These are phyloP conservation scores for Pleomassaria siparia DNA, from an alignment of 2,329 filamentous ascomycete species.

Conservation along the genomic window DNA sequence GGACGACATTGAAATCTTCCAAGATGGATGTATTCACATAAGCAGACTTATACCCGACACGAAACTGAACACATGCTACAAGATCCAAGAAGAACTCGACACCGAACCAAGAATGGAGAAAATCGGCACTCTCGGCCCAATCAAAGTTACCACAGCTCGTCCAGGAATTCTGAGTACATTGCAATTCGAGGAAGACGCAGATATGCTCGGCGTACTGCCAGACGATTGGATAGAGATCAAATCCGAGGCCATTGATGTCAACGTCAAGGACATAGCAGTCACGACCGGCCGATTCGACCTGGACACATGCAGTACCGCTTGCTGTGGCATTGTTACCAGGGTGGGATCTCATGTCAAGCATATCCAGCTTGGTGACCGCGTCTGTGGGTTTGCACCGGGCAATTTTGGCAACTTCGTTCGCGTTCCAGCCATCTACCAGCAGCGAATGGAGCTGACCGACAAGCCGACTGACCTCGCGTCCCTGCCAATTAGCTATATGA, in stretches of 20 bases:
- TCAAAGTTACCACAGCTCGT: neutral
- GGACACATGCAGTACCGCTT: slow-evolving; percentile 17
- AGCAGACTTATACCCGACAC: neutral
- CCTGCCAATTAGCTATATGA: neutral
- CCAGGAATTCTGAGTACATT: slow-evolving; percentile 23
- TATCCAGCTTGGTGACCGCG: slow-evolving; percentile 21
- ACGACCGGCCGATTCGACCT: slow-evolving; percentile 17
- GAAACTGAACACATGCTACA: neutral
- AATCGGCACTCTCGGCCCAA: neutral
- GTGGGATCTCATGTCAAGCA: slow-evolving; percentile 11
- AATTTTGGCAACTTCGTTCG: slow-evolving; percentile 24
- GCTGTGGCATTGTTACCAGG: slow-evolving; percentile 16
- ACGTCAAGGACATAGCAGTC: slow-evolving; percentile 21
- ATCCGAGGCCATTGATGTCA: slow-evolving; percentile 17
- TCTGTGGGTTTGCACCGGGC: slow-evolving; percentile 20
- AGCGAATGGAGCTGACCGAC: slow-evolving; percentile 14
- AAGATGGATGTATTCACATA: neutral
- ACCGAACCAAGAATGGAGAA: too few relatives aligned
- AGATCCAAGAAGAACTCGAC: neutral
- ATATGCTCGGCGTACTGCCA: slow-evolving; percentile 13
- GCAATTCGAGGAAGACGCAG: slow-evolving; percentile 16
- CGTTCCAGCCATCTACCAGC: slow-evolving; percentile 7
- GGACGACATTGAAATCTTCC: too few relatives aligned
- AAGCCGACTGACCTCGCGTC: slow-evolving; percentile 20
- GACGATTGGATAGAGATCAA: slow-evolving; percentile 20